Base-by-base conservation (phyloP, 495 filamentous ascomycete genomes). In the Neurospora sublineolata region DNA sequence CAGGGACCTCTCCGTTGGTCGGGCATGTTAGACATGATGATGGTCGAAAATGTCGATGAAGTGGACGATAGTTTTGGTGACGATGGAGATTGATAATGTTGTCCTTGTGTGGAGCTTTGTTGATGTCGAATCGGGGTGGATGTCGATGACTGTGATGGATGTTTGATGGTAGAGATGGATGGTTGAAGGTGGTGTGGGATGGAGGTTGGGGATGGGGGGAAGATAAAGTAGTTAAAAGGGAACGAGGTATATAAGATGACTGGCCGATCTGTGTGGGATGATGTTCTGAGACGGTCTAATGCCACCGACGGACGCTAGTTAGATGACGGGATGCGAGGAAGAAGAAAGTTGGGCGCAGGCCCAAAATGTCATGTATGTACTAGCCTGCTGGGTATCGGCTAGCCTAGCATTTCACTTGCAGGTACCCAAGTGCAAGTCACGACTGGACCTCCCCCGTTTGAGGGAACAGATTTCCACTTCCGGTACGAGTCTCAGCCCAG, bases 1-100 rank as follows among this genome's bases (percentile, higher is more conserved):
- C 94, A 98, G 52, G 94, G 94, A 67, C 94, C 94, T 41, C 77
- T 76, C 68, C 75, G 71, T 72, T 74, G 73, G 58, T 70, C 46
- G 23, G 52, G 52, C 52, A 64, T 64, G 52, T 64, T 64, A 64
- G 52, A 69, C 36, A 40, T 36, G 27, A 40, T 36, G 27, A 12
- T 37, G 36, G 64, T 68, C 36, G 41, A 41, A 68, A 67, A 41
- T 20, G 37, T 30, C 23, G 64, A 37, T 30, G 64, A 37, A 20
- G 37, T 36, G 20, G 11, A 67, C 27, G 52, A 30, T 23, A 16
- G 52, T 27, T 60, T 60, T 14, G 23, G 20, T 69, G 37, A 38
- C 8, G 20, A 30, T 9, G 23, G 38, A 42, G 37, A 37, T 18
- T 16, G 14, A 18, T 9, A 4, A 30, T 64, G 27, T 64, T 64